phyloP scores from a whole-genome alignment of 2,329 filamentous ascomycete genomes.

The Clarireedia monteithiana region DNA sequence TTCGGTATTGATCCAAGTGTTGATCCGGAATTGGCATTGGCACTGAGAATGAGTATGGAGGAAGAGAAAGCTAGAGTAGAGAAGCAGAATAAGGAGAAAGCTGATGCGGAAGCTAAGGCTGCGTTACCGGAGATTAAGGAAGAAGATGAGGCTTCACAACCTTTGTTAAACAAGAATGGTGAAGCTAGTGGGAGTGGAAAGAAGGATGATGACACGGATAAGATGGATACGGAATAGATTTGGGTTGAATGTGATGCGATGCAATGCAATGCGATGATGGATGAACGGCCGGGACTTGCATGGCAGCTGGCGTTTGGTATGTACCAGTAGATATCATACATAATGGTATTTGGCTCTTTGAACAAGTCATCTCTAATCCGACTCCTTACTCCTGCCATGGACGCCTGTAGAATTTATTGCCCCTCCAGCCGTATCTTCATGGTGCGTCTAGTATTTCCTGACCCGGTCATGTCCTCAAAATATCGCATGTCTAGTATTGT shows the following conservation, averaged over 20 bases:
- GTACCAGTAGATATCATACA: conserved; percentile 28
- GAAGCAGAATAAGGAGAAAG: conserved; percentile 70
- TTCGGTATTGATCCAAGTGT: conserved; percentile 87
- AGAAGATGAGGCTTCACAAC: conserved; percentile 60
- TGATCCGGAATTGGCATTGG: conserved; percentile 90
- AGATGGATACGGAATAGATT: conserved; percentile 80
- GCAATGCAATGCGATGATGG: conserved; percentile 70
- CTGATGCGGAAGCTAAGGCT: conserved; percentile 63
- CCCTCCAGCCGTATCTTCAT: not conserved
- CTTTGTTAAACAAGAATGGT: conserved; percentile 55
- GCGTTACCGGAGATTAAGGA: conserved; percentile 77
- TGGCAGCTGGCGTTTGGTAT: conserved; percentile 29
- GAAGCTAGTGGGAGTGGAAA: conserved; percentile 54
- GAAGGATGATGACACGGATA: conserved; percentile 56
- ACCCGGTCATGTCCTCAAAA: too few species aligned
- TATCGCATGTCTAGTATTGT: not conserved
- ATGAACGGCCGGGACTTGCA: conserved; percentile 18
- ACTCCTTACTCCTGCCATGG: not conserved
- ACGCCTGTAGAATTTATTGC: not conserved
- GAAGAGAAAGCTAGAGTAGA: conserved; percentile 94
- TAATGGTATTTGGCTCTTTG: conserved; percentile 11
- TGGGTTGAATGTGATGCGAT: conserved; percentile 38
- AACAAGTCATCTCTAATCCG: conserved; percentile 4
- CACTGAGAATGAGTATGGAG: conserved; percentile 94
- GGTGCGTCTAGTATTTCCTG: too few species aligned